Evolutionary conservation across 202 grass and related monocot genomes (phyloP), one percentile per base, ranked within the genome.

Genomic region (Musa balbisiana): DNA sequence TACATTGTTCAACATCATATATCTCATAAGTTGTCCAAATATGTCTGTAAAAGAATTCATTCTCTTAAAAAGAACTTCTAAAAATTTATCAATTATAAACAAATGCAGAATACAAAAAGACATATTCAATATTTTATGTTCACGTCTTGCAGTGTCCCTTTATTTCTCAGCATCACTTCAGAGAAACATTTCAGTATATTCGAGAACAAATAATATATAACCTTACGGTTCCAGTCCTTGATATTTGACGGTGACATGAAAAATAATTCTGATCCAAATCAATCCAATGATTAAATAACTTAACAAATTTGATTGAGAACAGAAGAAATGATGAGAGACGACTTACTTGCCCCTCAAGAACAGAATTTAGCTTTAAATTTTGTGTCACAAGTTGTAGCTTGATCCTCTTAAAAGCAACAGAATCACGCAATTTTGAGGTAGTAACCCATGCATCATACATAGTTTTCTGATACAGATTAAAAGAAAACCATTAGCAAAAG

Each of bases 391-490:
- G 43, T 67, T 96, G 87, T 70, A 96, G 77, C 79, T 89, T 84
- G 70, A 92, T 85, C 78, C 82, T 92, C 80, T 86, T 88, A 89
- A 88, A 76, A 79, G 86, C 87, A 84, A 96, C 85, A 58, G 90
- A 90, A 80, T 96, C 92, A 43, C 86, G 90, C 85, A 92, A 87
- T 49, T 89, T 84, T 75, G 87, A 78, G 63, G 86, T 81, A 85
- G 85, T 84, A 82, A 88, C 83, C 92, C 92, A 96, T 76, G 92
- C 85, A 92, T 92, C 82, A 85, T 83, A 90, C 72, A 96, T 82
- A 80, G 84, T 88, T 85, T 92, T 92, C 92, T 96, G 84, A 43
- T 43, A 43, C 33, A 43, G 33, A 43, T 43, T 0, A 43, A 43
- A 43, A 6, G 33, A 43, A 43, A 43, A 43, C 33, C 33, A 43